These are phyloP conservation scores for Ascoidea rubescens DNA, from an alignment of 805 yeast genomes.

Conservation along the genomic window DNA sequence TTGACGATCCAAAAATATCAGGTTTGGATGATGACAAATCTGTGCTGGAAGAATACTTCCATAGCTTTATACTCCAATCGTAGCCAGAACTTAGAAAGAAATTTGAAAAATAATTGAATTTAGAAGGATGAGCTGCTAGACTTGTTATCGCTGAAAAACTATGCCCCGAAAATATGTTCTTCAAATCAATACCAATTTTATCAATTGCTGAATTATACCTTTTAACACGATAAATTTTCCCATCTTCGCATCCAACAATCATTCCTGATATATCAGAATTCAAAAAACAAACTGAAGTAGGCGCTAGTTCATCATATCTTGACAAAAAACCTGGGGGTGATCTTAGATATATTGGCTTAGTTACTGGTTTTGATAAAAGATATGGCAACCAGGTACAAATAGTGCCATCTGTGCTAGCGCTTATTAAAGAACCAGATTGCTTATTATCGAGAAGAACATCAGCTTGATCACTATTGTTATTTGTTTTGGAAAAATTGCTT, in stretches of 20 bases:
- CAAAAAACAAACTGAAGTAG: slow-evolving; percentile 12
- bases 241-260: slow-evolving; percentile 20
- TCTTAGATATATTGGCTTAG: slow-evolving; percentile 12
- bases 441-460: neutral
- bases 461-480: neutral
- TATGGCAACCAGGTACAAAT: slow-evolving; percentile 18
- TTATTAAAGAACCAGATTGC: slow-evolving; percentile 11
- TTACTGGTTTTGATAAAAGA: slow-evolving; percentile 14
- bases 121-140: slow-evolving; percentile 7
- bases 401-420: slow-evolving; percentile 19
- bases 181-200: slow-evolving; percentile 8
- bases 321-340: slow-evolving; percentile 13
- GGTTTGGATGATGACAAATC: neutral
- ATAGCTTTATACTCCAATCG: slow-evolving; percentile 19
- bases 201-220: slow-evolving; percentile 13
- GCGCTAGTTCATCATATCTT: slow-evolving; percentile 19
- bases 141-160: slow-evolving; percentile 15
- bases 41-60: slow-evolving; percentile 13
- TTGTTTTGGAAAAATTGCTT: neutral
- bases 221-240: slow-evolving; percentile 18
- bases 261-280: slow-evolving; percentile 13
- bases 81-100: slow-evolving; percentile 17
- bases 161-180: slow-evolving; percentile 15
- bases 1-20: no score
- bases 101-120: slow-evolving; percentile 9